These are phyloP conservation scores for Phytophthora kernoviae DNA, from an alignment of 352 stramenopile species.

Conservation along the genomic window DNA sequence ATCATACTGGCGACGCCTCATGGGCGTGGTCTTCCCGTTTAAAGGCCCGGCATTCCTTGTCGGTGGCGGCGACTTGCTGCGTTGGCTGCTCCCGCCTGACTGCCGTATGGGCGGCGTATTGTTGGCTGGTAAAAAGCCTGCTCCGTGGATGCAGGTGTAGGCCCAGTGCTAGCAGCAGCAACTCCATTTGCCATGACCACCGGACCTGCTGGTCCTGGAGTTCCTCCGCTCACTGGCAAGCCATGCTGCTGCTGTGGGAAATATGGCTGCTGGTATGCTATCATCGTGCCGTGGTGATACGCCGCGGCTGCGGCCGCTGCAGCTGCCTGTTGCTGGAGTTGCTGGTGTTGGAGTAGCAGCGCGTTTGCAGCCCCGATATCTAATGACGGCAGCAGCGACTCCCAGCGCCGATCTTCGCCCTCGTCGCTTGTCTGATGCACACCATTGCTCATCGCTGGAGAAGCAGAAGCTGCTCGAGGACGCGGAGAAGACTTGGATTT, in stretches of 20 bases:
- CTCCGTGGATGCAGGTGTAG: conserved; percentile 9
- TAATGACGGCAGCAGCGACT: conserved; percentile 38
- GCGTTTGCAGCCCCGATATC: conserved; percentile 31
- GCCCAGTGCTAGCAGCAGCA: conserved; percentile 4
- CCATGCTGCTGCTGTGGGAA: conserved; percentile 29
- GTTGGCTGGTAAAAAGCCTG: conserved; percentile 15
- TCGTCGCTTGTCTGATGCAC: conserved; percentile 29
- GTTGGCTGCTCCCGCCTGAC: conserved; percentile 17
- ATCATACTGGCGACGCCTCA: conserved; percentile 15
- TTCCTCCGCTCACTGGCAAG: conserved; percentile 4
- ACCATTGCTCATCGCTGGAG: conserved; percentile 9
- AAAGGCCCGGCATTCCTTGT: conserved; percentile 5
- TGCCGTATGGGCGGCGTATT: conserved; percentile 24
- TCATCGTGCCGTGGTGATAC: conserved; percentile 35
- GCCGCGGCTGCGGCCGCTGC: conserved; percentile 28
- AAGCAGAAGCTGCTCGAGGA: conserved; percentile 19
- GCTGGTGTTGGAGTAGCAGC: conserved; percentile 38
- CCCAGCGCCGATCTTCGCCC: conserved; percentile 38
- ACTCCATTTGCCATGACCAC: conserved; percentile 20
- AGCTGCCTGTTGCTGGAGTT: conserved; percentile 38
- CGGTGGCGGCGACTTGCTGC: conserved; percentile 32
- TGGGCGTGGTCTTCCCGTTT: conserved; percentile 18
- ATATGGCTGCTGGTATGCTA: conserved; percentile 40
- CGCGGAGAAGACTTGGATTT: conserved; percentile 19
- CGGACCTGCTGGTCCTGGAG: conserved; percentile 4